Evolutionary conservation across 176 grass and related monocot genomes (phyloP), one percentile per base, ranked within the genome.

Genomic region (Lolium perenne): DNA sequence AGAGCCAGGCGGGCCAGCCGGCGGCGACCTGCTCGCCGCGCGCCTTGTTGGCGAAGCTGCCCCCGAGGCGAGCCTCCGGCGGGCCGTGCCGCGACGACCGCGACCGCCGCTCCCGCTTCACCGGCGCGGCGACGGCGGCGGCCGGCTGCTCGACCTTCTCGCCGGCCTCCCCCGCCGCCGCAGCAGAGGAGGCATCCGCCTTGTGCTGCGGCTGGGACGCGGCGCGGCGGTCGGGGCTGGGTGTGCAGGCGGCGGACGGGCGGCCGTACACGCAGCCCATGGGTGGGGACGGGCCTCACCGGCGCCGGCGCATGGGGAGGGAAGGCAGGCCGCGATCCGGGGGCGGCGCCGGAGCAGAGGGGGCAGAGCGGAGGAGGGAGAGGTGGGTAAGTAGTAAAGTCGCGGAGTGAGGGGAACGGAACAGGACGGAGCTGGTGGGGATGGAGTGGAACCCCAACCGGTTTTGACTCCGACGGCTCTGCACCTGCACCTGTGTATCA

Each of bases 241-340:
- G 18, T 25, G 76, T 87, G 50, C 88, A 45, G 21, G 86, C 17
- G 20, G 85, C 80, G 26, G 93, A 51, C 2, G 93, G 86, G 80
- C 91, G 88, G 35, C 91, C 93, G 79, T 95, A 84, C 65, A 95
- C 93, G 88, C 93, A 95, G 80, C 93, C 93, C 93, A 95, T 95
- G 91, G 88, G 15, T 8, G 22, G 21, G 40, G 29, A 9, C 43
- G 16, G 6, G 16, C 13, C 14, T 91, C 89, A 91, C 70, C 82
- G 21, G 77, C 57, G 74, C 6, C 89, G 65, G 64, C 4, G 77
- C 89, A 91, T 91, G 85, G 11, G 65, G 22, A 8, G 29, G 0
- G 55, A 25, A n/a, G 68, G 59, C 23, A 78, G n/a, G 43, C 64
- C 50, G 85, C 76, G 89, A 88, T 91, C 89, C 89, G 85, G 76